Evolutionary conservation across 352 stramenopile genomes (phyloP).

Genomic region (Phytophthora citricola): DNA sequence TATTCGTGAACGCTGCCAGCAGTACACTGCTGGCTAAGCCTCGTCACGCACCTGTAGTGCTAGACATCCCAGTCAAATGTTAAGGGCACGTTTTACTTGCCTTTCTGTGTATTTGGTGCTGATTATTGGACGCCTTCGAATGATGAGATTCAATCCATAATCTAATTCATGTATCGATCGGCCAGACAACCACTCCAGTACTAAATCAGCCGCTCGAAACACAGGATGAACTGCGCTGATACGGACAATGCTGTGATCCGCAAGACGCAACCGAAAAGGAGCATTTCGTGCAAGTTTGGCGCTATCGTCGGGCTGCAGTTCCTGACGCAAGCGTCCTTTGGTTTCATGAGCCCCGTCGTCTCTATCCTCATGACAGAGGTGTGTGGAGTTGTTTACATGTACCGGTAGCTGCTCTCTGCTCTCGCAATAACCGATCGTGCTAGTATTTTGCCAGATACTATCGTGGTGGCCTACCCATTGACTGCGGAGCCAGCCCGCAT

Average conservation of each 20-base stretch:
- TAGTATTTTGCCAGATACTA: constrained; percentile 82
- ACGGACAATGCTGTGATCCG: not conserved
- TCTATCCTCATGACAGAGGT: constrained; percentile 73
- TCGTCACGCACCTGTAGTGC: constrained; percentile 71
- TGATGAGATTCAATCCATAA: constrained; percentile 1
- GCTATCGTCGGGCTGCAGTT: constrained; percentile 61
- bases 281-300: constrained; percentile 48
- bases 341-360: constrained; percentile 77
- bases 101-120: constrained; percentile 21
- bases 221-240: constrained; percentile 16
- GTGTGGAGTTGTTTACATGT: constrained; percentile 18
- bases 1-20: constrained; percentile 91
- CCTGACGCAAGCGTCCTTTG: constrained; percentile 68
- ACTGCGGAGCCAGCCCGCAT: constrained; percentile 62
- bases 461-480: constrained; percentile 55
- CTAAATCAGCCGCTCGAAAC: too few species aligned
- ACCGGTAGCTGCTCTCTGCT: not conserved
- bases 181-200: too few species aligned
- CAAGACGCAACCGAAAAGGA: constrained; percentile 5
- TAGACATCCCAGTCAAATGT: constrained; percentile 77
- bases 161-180: not conserved
- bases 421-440: not conserved
- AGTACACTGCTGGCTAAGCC: constrained; percentile 69
- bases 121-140: constrained; percentile 1
- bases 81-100: constrained; percentile 22